These are phyloP conservation scores for Pythium brachiatum DNA, from an alignment of 352 stramenopile species.

Conservation along the genomic window DNA sequence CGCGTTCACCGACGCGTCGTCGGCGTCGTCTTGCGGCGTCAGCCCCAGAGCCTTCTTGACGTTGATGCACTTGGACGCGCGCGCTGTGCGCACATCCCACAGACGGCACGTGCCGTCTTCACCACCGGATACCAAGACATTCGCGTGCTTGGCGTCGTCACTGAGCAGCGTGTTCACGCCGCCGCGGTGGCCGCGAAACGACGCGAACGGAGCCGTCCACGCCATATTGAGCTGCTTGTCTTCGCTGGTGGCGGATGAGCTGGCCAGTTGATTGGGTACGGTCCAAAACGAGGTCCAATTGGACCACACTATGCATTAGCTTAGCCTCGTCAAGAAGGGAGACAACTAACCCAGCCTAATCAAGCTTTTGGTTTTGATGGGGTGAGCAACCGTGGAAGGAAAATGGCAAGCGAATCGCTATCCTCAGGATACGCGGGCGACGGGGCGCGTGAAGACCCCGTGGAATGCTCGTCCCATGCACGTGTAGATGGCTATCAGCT, in stretches of 20 bases:
- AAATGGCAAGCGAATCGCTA: neutral
- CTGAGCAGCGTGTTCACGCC: slow-evolving; percentile 59
- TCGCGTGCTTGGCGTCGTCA: slow-evolving; percentile 44
- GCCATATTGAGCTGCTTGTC: slow-evolving; percentile 3
- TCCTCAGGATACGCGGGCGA: neutral
- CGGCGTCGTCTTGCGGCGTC: slow-evolving; percentile 28
- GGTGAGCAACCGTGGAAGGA: no score
- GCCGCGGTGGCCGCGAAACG: slow-evolving; percentile 56
- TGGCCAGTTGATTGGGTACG: neutral
- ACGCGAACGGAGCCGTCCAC: slow-evolving; percentile 29
- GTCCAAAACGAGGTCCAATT: neutral
- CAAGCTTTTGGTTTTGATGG: no score
- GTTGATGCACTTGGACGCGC: slow-evolving; percentile 62
- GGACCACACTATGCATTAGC: neutral
- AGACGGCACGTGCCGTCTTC: slow-evolving; percentile 66
- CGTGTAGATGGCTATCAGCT: neutral
- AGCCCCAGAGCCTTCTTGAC: slow-evolving; percentile 49
- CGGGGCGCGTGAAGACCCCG: neutral
- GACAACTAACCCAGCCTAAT: no score
- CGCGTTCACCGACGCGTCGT: slow-evolving; percentile 57
- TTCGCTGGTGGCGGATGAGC: neutral
- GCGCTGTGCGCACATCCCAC: slow-evolving; percentile 64
- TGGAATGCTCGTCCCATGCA: neutral
- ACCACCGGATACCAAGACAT: slow-evolving; percentile 63
- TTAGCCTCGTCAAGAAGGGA: no score